phyloP scores from a whole-genome alignment of 2,329 filamentous ascomycete genomes.

The Herpomyces periplanetae region DNA sequence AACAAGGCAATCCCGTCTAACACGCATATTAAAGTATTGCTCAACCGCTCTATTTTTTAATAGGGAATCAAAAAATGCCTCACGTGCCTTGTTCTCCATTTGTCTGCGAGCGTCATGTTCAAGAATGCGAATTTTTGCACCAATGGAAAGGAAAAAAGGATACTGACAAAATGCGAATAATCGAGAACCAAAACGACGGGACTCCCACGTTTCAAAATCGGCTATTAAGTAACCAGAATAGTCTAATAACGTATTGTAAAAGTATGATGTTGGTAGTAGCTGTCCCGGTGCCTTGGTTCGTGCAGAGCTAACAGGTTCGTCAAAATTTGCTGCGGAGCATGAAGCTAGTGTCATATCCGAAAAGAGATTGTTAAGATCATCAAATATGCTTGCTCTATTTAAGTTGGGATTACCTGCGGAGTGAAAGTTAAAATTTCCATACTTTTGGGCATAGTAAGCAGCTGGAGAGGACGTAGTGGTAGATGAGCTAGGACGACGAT shows the following conservation, averaged over 20 bases:
- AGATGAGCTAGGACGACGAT: too few relatives aligned
- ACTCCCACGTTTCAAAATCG: conserved; percentile 65
- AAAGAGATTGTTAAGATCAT: too few relatives aligned
- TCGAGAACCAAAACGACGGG: conserved; percentile 18
- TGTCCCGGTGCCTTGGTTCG: conserved; percentile 16
- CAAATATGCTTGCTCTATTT: too few relatives aligned
- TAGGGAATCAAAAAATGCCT: conserved; percentile 69
- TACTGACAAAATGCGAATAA: conserved; percentile 74
- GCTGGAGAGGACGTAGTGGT: too few relatives aligned
- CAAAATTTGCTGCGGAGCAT: too few relatives aligned
- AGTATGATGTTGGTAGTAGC: conserved; percentile 37
- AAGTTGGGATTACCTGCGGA: too few relatives aligned
- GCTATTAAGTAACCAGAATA: conserved; percentile 45
- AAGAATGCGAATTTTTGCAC: conserved; percentile 60
- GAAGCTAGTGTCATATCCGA: too few relatives aligned
- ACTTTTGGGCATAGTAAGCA: too few relatives aligned
- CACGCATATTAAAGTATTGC: conserved; percentile 33
- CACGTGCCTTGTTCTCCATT: conserved; percentile 54
- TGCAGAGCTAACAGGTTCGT: too few relatives aligned
- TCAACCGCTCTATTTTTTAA: conserved; percentile 30
- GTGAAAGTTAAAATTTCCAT: too few relatives aligned
- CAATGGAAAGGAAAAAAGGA: conserved; percentile 61
- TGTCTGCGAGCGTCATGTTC: conserved; percentile 57
- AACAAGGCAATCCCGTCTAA: conserved; percentile 48
- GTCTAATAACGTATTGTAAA: conserved; percentile 57